Evolutionary conservation across 2,329 filamentous ascomycete species (phyloP).

Genomic region (Alternaria gaisen): DNA sequence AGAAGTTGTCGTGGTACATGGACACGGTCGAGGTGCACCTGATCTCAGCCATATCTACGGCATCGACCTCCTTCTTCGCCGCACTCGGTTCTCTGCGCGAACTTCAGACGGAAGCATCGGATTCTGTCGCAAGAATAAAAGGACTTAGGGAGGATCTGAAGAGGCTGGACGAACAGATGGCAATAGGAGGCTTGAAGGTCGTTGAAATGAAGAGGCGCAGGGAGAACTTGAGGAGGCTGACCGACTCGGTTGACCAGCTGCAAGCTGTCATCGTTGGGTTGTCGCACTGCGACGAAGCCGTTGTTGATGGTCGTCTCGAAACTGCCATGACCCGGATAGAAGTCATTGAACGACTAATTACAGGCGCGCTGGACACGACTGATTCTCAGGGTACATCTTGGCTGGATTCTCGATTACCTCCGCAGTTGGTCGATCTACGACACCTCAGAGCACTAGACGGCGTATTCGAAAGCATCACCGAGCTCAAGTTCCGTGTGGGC

Average conservation of each 20-base stretch:
- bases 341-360: constrained; percentile 78
- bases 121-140: constrained; percentile 89
- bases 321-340: constrained; percentile 81
- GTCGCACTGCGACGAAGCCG: constrained; percentile 77
- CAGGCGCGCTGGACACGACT: constrained; percentile 68
- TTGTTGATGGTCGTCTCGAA: constrained; percentile 85
- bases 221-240: constrained; percentile 84
- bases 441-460: constrained; percentile 81
- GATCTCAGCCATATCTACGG: constrained; percentile 94
- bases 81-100: constrained; percentile 90
- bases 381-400: constrained; percentile 42
- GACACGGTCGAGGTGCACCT: constrained; percentile 98
- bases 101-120: constrained; percentile 88
- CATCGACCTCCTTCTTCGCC: constrained; percentile 95
- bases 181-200: constrained; percentile 82
- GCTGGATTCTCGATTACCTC: constrained; percentile 47
- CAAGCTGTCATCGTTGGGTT: constrained; percentile 79
- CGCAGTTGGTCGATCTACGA: constrained; percentile 72
- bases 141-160: constrained; percentile 79
- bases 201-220: constrained; percentile 81
- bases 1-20: constrained; percentile 99
- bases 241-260: constrained; percentile 84
- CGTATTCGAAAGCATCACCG: constrained; percentile 77
- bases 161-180: constrained; percentile 86
- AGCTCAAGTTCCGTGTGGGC: constrained; percentile 81